Conservation (phyloP, 345 rosid genomes). For the Syzygium aqueum region DNA sequence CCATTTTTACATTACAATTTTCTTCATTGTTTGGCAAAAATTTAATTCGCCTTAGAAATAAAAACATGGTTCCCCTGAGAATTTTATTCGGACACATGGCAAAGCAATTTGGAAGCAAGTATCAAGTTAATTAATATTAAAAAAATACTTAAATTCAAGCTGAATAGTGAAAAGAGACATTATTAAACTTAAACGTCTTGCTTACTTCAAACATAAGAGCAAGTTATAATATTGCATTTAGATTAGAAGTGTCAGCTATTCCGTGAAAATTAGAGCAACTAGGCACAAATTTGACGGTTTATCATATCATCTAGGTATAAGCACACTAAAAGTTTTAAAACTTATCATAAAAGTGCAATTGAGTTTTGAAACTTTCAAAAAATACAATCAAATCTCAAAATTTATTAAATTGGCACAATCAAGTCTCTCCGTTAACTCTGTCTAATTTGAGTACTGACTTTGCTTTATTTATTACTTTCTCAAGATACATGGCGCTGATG, state of each 20-base stretch:
- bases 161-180: too few species aligned
- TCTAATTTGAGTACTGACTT: neutral
- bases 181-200: neutral
- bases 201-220: neutral
- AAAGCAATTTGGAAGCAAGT: too few species aligned
- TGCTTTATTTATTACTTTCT: neutral
- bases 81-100: too few species aligned
- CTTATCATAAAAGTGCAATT: neutral
- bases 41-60: neutral
- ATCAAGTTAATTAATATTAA: too few species aligned
- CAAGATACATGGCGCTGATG: neutral
- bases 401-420: neutral
- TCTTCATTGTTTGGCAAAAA: neutral
- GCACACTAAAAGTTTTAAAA: neutral
- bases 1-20: conserved; percentile 8
- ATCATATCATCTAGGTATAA: neutral
- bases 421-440: neutral
- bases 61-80: too few species aligned
- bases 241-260: neutral
- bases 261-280: neutral
- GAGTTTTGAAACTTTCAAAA: rapidly evolving
- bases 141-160: too few species aligned
- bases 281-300: neutral
- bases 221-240: neutral
- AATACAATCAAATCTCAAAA: rapidly evolving